Base-by-base conservation (phyloP, 2,329 filamentous ascomycete genomes). In the Colletotrichum sp. region DNA sequence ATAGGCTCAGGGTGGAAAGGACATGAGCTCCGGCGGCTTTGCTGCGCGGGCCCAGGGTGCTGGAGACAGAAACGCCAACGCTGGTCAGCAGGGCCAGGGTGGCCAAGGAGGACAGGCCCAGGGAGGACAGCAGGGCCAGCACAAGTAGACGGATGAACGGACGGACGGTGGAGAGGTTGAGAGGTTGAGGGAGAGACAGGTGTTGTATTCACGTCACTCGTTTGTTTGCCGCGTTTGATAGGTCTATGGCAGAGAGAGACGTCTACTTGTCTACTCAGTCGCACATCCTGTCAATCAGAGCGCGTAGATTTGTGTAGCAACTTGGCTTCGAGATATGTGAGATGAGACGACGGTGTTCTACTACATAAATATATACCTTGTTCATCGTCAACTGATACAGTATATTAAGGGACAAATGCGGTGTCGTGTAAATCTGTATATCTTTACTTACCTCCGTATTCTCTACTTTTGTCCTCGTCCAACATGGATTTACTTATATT, bases 121-220 rank as follows among this genome's bases (percentile, higher is more conserved):
- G n/a, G 43, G 34, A 24, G 61, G 64, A 13, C 52, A 64, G 7
- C 63, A 73, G 63, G 70, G 70, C 8, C 43, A 70, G 67, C 62
- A 72, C 38, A 71, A 74, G 73, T 71, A 61, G 55, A 30, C 2
- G 30, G 55, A 28, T 24, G 6, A 2, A 3, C 7, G 16, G 3
- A 7, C 56, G 9, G 6, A 3, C 0, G n/a, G 4, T 12, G 18
- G n/a, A 5, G 30, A 34, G 30, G 16, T 12, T 4, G 56, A 30
- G 55, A 43, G 16, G 13, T 36, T 7, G 34, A 43, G 16, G 4
- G 38, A 18, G 16, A 9, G 36, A 38, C 18, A n/a, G 38, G 10
- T 52, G 10, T 52, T 13, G 0, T 21, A 13, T 52, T 52, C 43
- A 21, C 16, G 43, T 52, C 43, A 52, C 43, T 52, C 43, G n/a